Evolutionary conservation across 805 yeast genomes (phyloP), one percentile per base, ranked within the genome.

Genomic region (Wickerhamomyces canadensis): DNA sequence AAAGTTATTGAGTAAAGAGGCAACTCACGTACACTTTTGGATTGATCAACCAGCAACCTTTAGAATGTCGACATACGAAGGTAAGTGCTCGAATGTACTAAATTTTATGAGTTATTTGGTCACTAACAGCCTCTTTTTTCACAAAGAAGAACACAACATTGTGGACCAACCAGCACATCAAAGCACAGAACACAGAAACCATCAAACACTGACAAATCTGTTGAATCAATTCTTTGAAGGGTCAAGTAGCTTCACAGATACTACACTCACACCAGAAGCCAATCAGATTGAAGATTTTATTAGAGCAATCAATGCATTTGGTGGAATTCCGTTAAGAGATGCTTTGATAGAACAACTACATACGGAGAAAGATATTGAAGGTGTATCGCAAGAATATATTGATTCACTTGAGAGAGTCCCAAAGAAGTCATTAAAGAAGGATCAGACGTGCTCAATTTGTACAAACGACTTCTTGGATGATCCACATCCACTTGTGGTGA

Each of bases 401-500:
- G 97, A 88, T 52, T 65, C 82, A 0, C 66, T 89, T 36, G 95
- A 87, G 19, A 61, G 98, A 41, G 78, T 89, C 0, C 63, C 75
- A 1, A 62, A 68, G 24, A 62, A 65, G 10, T 44, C 70, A 13
- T 51, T 64, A 34, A 61, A 62, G 13, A 40, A 51, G 5, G 74
- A 68, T 26, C 86, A 84, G 36, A 71, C 78, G 14, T 89, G 97
- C 57, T 81, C 96, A 1, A 89, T 89, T 27, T 89, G 98, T 51
- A 83, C 93, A 16, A 74, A 73, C 45, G 74, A 72, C 40, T 89
- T 77, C 51, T 63, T 72, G 4, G 82, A 78, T 24, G 95, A 87
- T 54, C 65, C 76, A 32, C 80, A 81, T 51, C 96, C 96, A 3
- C 63, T 89, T 33, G 78, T 89, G 11, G 96, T 87, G 14, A 66